Evolutionary conservation across 2,329 filamentous ascomycete species (phyloP), one percentile per base, ranked within the genome.

Genomic region (Onygena corvina): DNA sequence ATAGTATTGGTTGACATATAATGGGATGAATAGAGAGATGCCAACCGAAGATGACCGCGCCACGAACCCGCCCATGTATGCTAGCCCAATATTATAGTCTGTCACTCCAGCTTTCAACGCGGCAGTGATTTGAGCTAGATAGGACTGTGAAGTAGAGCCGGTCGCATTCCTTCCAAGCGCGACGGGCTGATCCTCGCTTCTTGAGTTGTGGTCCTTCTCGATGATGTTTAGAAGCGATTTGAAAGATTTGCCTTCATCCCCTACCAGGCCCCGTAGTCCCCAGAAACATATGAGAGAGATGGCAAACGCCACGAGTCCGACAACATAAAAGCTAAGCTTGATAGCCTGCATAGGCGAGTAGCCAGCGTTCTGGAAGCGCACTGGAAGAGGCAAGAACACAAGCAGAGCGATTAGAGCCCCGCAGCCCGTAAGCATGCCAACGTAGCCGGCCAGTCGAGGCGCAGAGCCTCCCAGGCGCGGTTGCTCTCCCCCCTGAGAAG

Each of bases 21-120:
- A 76, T 0, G 92, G 92, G 48, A 98, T 84, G 68, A 96, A 98
- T 4, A 96, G 77, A 0, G 87, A 93, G 56, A 98, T 94, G 47
- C 86, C 90, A 3, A 98, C 92, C 0, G 88, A 94, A 0, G 89
- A 95, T 5, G 92, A 89, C 50, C 92, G 81, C 7, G 89, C 90
- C 2, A 98, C 90, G 59, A 96, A 95, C 1, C 92, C 92, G 54
- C 90, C 92, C 0, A 96, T 71, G 60, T 96, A 98, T 23, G 85
- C 90, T 0, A 96, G 75, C 14, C 80, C 82, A 53, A 98, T 94
- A 57, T 84, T 78, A 7, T 80, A 74, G 61, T 93, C 85, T 6
- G 72, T 79, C 58, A 87, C 79, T 11, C 84, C 89, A 8, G 94
- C 75, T 4, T 79, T 57, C 58, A 89, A 63, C 30, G 84, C 76